Percentiles rank a stretch among this genome's conserved stretches.
phyloP scores from a whole-genome alignment of 2,329 filamentous ascomycete genomes.

The Fusarium duplospermum region DNA sequence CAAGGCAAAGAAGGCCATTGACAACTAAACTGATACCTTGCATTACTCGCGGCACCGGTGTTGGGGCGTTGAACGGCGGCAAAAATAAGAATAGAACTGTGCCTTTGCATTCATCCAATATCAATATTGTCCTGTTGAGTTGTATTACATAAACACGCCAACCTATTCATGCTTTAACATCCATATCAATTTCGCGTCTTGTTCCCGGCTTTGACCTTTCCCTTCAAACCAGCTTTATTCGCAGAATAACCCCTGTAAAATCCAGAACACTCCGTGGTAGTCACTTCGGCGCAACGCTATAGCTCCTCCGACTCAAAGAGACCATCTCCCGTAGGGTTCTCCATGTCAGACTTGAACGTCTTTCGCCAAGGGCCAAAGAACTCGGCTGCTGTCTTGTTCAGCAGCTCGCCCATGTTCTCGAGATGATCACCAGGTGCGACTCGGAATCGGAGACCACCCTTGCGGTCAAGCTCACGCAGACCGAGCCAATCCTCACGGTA shows the following conservation, averaged over 20 bases:
- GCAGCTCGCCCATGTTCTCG: conserved; percentile 74
- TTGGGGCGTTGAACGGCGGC: conserved; percentile 48
- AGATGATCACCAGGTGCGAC: conserved; percentile 84
- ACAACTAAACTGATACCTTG: conserved; percentile 55
- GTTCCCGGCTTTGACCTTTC: neutral
- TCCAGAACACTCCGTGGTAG: conserved; percentile 21
- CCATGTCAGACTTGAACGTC: conserved; percentile 45
- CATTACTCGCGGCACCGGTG: conserved; percentile 47
- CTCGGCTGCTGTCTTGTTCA: conserved; percentile 73
- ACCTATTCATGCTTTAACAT: neutral
- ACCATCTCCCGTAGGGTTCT: conserved; percentile 18
- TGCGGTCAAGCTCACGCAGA: conserved; percentile 80
- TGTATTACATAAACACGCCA: conserved; percentile 33
- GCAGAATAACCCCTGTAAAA: conserved; percentile 15
- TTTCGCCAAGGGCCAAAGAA: conserved; percentile 70
- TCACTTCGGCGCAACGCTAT: conserved; percentile 37
- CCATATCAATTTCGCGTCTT: neutral
- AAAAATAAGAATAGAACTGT: conserved; percentile 42
- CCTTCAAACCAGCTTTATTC: neutral
- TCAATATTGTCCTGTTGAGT: conserved; percentile 33
- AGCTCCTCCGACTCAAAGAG: conserved; percentile 51
- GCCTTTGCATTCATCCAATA: conserved; percentile 30
- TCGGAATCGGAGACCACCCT: conserved; percentile 81
- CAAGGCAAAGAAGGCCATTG: conserved; percentile 63
- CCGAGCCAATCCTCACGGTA: conserved; percentile 97